Conservation (phyloP, 768 basidiomycete genomes). For the Hirschioporus abietinus region DNA sequence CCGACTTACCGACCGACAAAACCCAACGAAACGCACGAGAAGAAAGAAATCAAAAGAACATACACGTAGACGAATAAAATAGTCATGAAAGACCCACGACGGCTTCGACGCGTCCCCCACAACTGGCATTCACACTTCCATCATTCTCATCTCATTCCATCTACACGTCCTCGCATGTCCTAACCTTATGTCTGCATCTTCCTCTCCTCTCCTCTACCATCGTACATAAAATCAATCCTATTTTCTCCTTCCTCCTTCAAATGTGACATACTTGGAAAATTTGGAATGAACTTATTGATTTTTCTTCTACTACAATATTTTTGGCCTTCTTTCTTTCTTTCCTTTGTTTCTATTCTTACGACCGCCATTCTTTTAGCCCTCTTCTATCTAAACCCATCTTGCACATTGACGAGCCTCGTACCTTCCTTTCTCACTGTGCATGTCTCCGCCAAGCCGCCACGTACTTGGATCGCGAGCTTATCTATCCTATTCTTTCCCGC, state of each 20-base stretch:
- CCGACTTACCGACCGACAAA: neutral
- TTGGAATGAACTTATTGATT: neutral
- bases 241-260: neutral
- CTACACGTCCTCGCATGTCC: constrained; percentile 1
- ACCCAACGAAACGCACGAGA: neutral
- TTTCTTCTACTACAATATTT: neutral
- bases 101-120: neutral
- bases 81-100: neutral
- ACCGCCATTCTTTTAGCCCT: neutral
- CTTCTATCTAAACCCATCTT: constrained; percentile 1
- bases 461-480: neutral
- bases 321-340: neutral
- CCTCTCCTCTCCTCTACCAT: neutral
- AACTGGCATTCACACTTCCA: neutral
- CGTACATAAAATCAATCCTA: neutral
- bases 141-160: neutral
- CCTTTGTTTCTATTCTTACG: neutral
- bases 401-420: neutral
- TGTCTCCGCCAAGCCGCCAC: neutral
- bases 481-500: neutral
- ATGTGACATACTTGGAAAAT: neutral
- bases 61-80: neutral
- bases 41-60: neutral
- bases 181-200: neutral
- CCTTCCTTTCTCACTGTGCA: neutral